Evolutionary conservation across 2,329 filamentous ascomycete species (phyloP), one percentile per base, ranked within the genome.

Genomic region (Pseudocercospora musae): DNA sequence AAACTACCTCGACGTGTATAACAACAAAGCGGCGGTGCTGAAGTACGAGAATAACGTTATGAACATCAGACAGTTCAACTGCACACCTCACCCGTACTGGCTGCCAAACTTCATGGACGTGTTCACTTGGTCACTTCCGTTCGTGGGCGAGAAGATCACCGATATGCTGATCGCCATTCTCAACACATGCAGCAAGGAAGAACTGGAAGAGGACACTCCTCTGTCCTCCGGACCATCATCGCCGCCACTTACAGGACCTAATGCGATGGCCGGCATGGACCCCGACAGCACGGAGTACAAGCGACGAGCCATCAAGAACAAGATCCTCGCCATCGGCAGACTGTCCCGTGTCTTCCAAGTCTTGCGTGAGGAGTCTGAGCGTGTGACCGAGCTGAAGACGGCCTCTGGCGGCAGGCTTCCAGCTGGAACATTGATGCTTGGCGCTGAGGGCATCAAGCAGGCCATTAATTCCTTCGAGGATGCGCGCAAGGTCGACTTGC

Each of bases 41-140:
- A 99, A 99, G 81, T 99, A 99, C 77, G 95, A 99, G 81, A 99
- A 99, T 80, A 99, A 99, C 74, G 95, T 99, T 65, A 99, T 99
- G 95, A 99, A 99, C 82, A 99, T 99, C 75, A 87, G 95, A 63
- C 95, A 99, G 78, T 99, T 99, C 82, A 99, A 99, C 84, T 99
- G 94, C 85, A 98, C 95, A 21, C 95, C 95, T 33, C 95, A 99
- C 77, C 95, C 95, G 6, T 99, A 99, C 83, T 99, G 95, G 95
- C 86, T 99, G 54, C 95, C 95, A 59, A 99, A 99, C 82, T 99
- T 99, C 76, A 99, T 99, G 95, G 95, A 99, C 74, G 95, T 99
- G 66, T 99, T 99, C 76, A 99, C 95, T n/a, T 99, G 95, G 95
- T 99, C 95, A 33, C 83, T 99, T 64, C 95, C 95, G 0, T 99